Evolutionary conservation across 768 basidiomycete species (phyloP).

Genomic region (Pleurotus eryngii): DNA sequence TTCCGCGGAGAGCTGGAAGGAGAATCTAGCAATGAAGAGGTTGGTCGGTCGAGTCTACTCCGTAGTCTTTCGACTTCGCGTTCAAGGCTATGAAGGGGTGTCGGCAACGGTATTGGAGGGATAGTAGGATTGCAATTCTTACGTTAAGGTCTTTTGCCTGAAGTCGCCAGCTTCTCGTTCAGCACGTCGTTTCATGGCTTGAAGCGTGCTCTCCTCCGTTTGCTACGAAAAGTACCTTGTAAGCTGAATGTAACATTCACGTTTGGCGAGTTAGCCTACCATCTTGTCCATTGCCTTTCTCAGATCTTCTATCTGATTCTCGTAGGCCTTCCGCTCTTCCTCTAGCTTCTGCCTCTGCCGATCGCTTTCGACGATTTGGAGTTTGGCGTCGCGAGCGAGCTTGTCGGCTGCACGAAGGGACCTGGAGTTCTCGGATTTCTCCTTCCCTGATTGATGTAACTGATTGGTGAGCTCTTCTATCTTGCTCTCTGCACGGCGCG

Average conservation of each 20-base stretch:
- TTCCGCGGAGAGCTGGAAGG: conserved; percentile 30
- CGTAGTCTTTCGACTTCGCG: conserved; percentile 68
- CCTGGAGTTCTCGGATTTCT: conserved; percentile 45
- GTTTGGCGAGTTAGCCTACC: conserved; percentile 36
- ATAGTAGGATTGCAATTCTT: conserved; percentile 17
- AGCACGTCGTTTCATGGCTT: conserved; percentile 69
- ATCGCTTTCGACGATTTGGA: conserved; percentile 58
- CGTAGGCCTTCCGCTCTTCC: conserved; percentile 60
- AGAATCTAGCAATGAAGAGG: conserved; percentile 24
- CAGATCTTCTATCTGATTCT: conserved; percentile 53
- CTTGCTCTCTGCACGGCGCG: conserved; percentile 62
- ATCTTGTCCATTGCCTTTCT: conserved; percentile 57
- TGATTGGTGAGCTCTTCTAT: conserved; percentile 71
- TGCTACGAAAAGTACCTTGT: conserved; percentile 39
- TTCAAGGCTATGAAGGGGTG: conserved; percentile 42
- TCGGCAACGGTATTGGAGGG: conserved; percentile 1
- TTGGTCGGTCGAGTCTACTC: conserved; percentile 60
- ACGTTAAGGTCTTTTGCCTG: conserved; percentile 70
- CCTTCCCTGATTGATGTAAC: conserved; percentile 49
- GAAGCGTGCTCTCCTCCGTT: conserved; percentile 64
- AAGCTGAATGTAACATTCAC: not conserved
- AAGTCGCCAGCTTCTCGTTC: conserved; percentile 75
- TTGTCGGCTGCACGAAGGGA: conserved; percentile 30
- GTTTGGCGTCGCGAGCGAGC: conserved; percentile 45
- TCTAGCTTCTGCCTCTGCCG: conserved; percentile 60